A percentile compares a stretch with the other conserved stretches of the same genome.
Conservation (phyloP, 1,284 basidiomycete genomes). For the Testicularia cyperi region DNA sequence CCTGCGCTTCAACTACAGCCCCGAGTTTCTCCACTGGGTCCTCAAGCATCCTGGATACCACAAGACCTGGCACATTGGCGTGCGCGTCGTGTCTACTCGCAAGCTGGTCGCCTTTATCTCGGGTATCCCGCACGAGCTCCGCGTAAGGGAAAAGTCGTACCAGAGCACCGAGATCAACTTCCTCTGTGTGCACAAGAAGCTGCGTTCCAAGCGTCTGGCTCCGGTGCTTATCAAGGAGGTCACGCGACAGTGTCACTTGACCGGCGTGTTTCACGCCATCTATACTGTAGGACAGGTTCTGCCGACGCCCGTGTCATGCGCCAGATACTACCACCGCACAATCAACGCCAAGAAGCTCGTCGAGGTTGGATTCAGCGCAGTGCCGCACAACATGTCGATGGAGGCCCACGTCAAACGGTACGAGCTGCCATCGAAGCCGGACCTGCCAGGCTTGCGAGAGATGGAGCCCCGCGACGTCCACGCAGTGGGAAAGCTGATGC, state of each 20-base stretch:
- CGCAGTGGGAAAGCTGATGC: constrained; percentile 74
- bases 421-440: constrained; percentile 27
- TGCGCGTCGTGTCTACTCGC: constrained; percentile 75
- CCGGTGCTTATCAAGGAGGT: constrained; percentile 98
- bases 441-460: constrained; percentile 70
- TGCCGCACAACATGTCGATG: constrained; percentile 49
- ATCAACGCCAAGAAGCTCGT: constrained; percentile 90
- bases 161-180: constrained; percentile 84
- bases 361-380: constrained; percentile 82
- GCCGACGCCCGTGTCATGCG: constrained; percentile 53
- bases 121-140: constrained; percentile 71
- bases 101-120: constrained; percentile 98
- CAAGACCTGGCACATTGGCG: constrained; percentile 93
- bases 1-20: constrained; percentile 93
- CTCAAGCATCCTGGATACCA: constrained; percentile 89
- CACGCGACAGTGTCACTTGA: constrained; percentile 85
- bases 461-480: constrained; percentile 80
- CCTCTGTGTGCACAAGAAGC: constrained; percentile 95
- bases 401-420: constrained; percentile 45
- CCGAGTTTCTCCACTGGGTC: constrained; percentile 94
- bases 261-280: constrained; percentile 92
- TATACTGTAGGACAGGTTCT: constrained; percentile 71
- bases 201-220: constrained; percentile 90
- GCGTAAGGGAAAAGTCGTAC: constrained; percentile 47
- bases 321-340: constrained; percentile 86